Conservation (phyloP, 805 yeast genomes). For the Starmera amethionina region DNA sequence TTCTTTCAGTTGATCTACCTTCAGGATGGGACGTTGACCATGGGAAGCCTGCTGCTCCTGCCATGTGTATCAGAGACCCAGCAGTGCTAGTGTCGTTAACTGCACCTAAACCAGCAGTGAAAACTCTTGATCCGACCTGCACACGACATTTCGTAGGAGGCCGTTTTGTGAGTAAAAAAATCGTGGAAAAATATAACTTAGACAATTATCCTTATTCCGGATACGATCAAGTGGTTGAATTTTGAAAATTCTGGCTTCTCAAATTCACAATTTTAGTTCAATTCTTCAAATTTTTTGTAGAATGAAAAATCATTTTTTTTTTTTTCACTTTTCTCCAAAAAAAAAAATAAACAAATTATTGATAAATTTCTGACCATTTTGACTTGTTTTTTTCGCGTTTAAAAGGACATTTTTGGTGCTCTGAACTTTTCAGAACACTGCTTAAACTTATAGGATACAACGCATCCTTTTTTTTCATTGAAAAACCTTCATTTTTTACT, state of each 20-base stretch:
- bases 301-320: no score
- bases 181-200: conserved; percentile 70
- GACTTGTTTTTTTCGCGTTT: no score
- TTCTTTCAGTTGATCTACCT: conserved; percentile 83
- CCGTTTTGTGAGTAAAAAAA: conserved; percentile 55
- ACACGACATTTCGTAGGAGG: conserved; percentile 80
- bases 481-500: no score
- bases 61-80: conserved; percentile 37
- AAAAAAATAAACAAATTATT: no score
- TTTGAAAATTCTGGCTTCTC: conserved; percentile 4
- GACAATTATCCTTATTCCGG: conserved; percentile 52
- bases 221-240: conserved; percentile 42
- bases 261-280: no score
- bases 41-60: conserved; percentile 49
- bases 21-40: conserved; percentile 95
- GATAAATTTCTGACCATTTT: no score
- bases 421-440: no score
- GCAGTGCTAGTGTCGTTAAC: conserved; percentile 71
- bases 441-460: no score
- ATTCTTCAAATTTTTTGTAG: no score
- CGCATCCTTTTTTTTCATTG: no score
- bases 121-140: conserved; percentile 30
- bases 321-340: no score
- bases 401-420: no score
- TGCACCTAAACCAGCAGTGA: conserved; percentile 88